These are phyloP conservation scores for Tolypocladium tropicale DNA, from an alignment of 2,329 filamentous ascomycete genomes.

Conservation along the genomic window DNA sequence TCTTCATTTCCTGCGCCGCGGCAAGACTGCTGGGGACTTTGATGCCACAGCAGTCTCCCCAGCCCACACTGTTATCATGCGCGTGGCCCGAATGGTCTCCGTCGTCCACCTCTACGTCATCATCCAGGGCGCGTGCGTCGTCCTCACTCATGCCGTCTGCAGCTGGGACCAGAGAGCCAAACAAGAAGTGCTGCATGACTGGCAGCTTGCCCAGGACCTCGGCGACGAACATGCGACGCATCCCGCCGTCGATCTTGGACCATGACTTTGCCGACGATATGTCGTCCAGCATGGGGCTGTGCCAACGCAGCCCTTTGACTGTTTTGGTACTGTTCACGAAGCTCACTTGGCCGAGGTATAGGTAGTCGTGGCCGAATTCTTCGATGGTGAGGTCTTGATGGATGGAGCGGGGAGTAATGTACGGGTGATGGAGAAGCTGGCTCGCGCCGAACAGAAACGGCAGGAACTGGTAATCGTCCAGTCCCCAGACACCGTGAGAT, in stretches of 20 bases:
- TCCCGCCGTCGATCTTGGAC: slow-evolving; percentile 86
- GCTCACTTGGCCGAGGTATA: slow-evolving; percentile 85
- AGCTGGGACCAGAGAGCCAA: slow-evolving; percentile 76
- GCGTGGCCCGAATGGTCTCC: slow-evolving; percentile 47
- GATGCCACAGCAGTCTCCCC: slow-evolving; percentile 97
- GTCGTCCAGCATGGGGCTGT: slow-evolving; percentile 96
- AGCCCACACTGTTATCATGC: slow-evolving; percentile 52
- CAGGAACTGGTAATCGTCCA: slow-evolving; percentile 95
- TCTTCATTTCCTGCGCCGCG: slow-evolving; percentile 80
- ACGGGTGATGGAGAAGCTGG: slow-evolving; percentile 77
- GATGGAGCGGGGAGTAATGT: slow-evolving; percentile 67
- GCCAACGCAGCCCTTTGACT: slow-evolving; percentile 88
- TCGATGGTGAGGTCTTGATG: slow-evolving; percentile 84
- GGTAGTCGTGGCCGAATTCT: slow-evolving; percentile 70
- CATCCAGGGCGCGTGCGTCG: slow-evolving; percentile 34
- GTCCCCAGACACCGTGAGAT: slow-evolving; percentile 93
- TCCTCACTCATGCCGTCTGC: slow-evolving; percentile 69
- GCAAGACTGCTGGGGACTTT: slow-evolving; percentile 92
- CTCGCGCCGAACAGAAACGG: slow-evolving; percentile 92
- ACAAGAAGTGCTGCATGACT: slow-evolving; percentile 98
- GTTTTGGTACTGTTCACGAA: slow-evolving; percentile 97
- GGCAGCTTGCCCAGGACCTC: slow-evolving; percentile 90
- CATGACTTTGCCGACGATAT: slow-evolving; percentile 85
- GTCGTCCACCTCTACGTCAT: slow-evolving; percentile 41
- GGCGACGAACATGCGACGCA: slow-evolving; percentile 92